Base-by-base conservation (phyloP, 768 basidiomycete genomes). In the Phylloporus arenicola region DNA sequence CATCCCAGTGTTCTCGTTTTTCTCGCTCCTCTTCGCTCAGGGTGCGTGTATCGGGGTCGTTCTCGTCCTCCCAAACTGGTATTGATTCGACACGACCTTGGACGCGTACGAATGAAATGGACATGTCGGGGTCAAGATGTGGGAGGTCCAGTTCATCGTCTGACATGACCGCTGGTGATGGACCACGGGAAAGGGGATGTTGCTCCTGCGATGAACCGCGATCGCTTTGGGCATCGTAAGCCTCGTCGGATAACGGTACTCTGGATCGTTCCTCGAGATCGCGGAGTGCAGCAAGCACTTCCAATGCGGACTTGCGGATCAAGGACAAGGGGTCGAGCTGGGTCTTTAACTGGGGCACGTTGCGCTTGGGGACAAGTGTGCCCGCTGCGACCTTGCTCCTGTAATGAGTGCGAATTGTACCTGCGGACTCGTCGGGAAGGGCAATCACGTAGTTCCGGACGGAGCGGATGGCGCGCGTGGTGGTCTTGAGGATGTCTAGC, bases 401-500 rank as follows among this genome's bases (percentile, higher is more conserved):
- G 67, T 82, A 88, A 20, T 84, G 72, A 41, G 75, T 72, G 34
- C 75, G 75, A 60, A 77, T 74, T 2, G 78, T 75, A 9, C 73
- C 78, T 14, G 80, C 72, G 2, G 76, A 78, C 50, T 91, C 87
- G 60, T 91, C 84, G 0, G 90, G 91, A 13, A 93, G 79, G 0
- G 86, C 82, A 29, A 93, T 72, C 17, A 92, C 71, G 64, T 92
- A 93, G 64, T 89, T 89, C 12, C 92, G 79, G 29, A 90, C 86
- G 13, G 85, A 83, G 30, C 92, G 82, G 42, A 96, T 82, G 4
- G 88, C 82, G 35, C 77, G 78, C 7, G 91, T 92, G 0, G 92
- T 93, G 1, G 75, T 81, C 66, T 89, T 85, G 50, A 95, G 79
- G 5, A 83, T 72, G 5, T 72, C 74, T 9, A 94, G 76, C 7